Conservation (phyloP, 2,329 filamentous ascomycete genomes). For the Colletotrichum sp. region DNA sequence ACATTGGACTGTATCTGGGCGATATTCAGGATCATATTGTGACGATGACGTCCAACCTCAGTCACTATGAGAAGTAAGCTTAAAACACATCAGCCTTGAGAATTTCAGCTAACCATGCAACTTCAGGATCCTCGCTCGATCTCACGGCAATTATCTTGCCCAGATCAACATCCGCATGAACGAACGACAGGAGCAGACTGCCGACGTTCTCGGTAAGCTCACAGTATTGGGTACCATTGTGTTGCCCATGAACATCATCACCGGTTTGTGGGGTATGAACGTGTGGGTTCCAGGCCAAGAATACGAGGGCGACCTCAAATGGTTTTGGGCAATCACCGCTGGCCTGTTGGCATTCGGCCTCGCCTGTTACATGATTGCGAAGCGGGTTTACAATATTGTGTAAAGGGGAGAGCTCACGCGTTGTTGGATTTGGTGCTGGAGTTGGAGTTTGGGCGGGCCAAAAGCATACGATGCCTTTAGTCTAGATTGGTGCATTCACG, state of each 20-base stretch:
- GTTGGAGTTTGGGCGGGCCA: background rate
- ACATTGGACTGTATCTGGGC: constrained; percentile 96
- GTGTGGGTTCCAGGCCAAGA: constrained; percentile 94
- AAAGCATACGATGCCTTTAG: background rate
- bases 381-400: constrained; percentile 82
- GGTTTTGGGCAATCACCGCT: constrained; percentile 78
- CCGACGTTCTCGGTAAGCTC: constrained; percentile 91
- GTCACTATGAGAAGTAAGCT: constrained; percentile 92
- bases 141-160: constrained; percentile 96
- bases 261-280: constrained; percentile 99
- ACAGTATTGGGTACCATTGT: constrained; percentile 97
- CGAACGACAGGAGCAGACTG: constrained; percentile 93
- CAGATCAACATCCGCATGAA: constrained; percentile 99
- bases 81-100: background rate
- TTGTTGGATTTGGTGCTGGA: background rate
- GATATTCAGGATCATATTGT: constrained; percentile 99
- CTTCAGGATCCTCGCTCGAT: constrained; percentile 80
- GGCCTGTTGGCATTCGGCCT: constrained; percentile 81
- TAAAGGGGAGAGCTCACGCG: constrained; percentile 36
- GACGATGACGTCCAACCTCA: constrained; percentile 96
- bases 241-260: constrained; percentile 98
- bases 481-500: constrained; percentile 8
- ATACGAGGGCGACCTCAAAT: constrained; percentile 72
- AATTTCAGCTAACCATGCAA: background rate
- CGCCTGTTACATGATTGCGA: constrained; percentile 80